Conservation (phyloP, 164 flowering plant genomes). For the Vitis rupestris region DNA sequence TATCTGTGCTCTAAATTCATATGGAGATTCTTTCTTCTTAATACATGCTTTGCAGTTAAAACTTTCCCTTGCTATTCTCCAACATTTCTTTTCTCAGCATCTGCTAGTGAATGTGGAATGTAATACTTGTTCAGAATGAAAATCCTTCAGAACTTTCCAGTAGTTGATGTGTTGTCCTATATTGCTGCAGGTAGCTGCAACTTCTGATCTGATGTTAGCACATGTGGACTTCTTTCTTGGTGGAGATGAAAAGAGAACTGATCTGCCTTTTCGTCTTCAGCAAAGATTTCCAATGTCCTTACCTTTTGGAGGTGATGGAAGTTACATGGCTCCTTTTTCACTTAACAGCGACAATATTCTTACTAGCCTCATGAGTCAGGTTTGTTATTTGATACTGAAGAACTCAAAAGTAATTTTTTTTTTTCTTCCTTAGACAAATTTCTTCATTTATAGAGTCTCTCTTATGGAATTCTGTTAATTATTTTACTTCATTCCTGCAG, state of each 20-base stretch:
- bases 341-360: slow-evolving; percentile 88
- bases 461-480: background rate
- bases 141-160: background rate
- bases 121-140: background rate
- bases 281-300: slow-evolving; percentile 85
- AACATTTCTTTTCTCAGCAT: background rate
- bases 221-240: slow-evolving; percentile 97
- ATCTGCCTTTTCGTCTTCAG: slow-evolving; percentile 86
- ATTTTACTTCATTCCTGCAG: slow-evolving; percentile 34
- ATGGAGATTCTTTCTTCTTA: no score
- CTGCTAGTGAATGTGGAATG: no score
- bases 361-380: slow-evolving; percentile 96
- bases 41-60: no score
- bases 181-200: slow-evolving; percentile 78
- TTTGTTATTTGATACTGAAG: slow-evolving; percentile 21
- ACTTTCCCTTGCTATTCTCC: no score
- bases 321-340: slow-evolving; percentile 95
- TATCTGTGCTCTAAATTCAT: no score
- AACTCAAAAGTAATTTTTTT: background rate
- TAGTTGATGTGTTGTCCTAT: background rate
- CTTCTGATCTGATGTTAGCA: slow-evolving; percentile 92
- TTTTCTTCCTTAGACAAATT: no score
- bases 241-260: slow-evolving; percentile 95
- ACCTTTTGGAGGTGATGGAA: slow-evolving; percentile 95
- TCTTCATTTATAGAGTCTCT: no score